Evolutionary conservation across 257 asterid species (phyloP).

Genomic region (Solanum habrochaites): DNA sequence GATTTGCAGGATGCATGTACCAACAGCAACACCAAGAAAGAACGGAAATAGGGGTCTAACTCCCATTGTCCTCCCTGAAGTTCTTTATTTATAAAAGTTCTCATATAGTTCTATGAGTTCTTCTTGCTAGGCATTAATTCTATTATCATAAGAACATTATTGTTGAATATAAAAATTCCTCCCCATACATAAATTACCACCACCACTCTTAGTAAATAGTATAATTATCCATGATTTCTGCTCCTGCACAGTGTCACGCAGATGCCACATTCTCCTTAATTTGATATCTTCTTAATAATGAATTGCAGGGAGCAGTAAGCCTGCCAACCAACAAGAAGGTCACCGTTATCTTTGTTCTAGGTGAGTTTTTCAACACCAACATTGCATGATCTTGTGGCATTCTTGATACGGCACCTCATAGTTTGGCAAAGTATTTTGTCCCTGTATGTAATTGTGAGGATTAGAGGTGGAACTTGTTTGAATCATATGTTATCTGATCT

Average conservation of each 20-base stretch:
- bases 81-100: neutral
- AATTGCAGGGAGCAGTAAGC: slow-evolving; percentile 11
- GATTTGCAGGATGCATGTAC: neutral
- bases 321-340: slow-evolving; percentile 3
- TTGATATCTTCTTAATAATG: neutral
- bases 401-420: neutral
- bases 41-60: neutral
- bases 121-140: neutral
- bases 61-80: neutral
- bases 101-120: neutral
- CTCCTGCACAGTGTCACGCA: neutral
- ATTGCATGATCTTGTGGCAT: neutral
- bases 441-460: neutral
- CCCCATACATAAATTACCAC: neutral
- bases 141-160: neutral
- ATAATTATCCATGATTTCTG: neutral
- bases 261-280: neutral
- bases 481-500: neutral
- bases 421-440: neutral
- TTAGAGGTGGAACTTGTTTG: neutral
- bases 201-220: neutral
- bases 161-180: neutral
- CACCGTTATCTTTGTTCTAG: slow-evolving; percentile 12
- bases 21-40: neutral
- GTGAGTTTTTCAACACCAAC: neutral